Evolutionary conservation across 106 monocot genomes (phyloP), one percentile per base, ranked within the genome.

Genomic region (Dendrobium nobile): DNA sequence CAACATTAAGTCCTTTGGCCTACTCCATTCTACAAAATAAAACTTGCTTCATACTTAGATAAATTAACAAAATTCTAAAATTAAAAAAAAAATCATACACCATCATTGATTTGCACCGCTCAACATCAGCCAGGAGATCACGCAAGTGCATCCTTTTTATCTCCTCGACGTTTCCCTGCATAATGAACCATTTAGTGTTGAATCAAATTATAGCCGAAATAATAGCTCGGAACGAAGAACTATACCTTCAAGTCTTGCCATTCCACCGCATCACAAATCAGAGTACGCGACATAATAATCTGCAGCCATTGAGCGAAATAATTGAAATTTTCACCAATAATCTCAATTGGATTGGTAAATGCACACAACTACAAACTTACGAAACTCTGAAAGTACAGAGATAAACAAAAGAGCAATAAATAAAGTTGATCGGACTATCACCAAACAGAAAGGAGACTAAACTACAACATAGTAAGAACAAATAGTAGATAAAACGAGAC

Each of bases 81-180:
- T 28, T 28, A 28, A 31, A 37, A 70, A 6, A 16, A 73, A 13
- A 5, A n/a, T 27, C 91, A 82, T 94, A 96, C 96, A 86, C 87
- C 75, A 84, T 96, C 92, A 96, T 94, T 27, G 90, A 92, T 89
- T 92, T 88, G 93, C 93, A 96, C 9, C 96, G 92, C 33, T 92
- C 90, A 13, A 75, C 81, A 74, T 96, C 92, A 15, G 51, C 77
- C 96, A 94, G 83, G 78, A 94, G 83, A 84, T 96, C 87, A 16
- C 92, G 88, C 72, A 96, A 83, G 68, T 96, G 96, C 19, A 87
- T 94, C 74, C 77, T 87, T 64, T 96, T 87, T 26, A 96, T 86
- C n/a, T 86, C 88, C 51, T 87, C 86, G 2, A 90, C 92, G 67
- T 96, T 93, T 22, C 33, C 82, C 96, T 96, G 80, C 41, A 81